These are phyloP conservation scores for Candida khao-thaluensis DNA, from an alignment of 805 yeast species.

Conservation along the genomic window DNA sequence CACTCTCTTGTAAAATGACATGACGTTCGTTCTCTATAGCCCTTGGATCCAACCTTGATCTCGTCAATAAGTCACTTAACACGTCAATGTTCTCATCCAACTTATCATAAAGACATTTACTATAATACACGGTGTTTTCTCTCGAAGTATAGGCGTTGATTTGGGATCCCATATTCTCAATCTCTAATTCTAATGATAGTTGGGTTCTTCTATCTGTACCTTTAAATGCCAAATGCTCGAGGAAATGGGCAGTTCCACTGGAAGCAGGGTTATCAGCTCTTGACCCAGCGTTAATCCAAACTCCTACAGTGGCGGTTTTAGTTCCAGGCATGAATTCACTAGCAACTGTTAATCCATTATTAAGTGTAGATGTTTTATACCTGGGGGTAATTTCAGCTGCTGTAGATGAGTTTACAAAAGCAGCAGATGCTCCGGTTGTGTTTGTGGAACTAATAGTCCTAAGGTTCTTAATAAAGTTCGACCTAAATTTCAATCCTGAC, in stretches of 20 bases:
- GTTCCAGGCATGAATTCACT: slow-evolving; percentile 84
- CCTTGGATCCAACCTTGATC: slow-evolving; percentile 72
- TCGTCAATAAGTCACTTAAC: slow-evolving; percentile 83
- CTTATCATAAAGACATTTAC: slow-evolving; percentile 78
- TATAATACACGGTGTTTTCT: slow-evolving; percentile 95
- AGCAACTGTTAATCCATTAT: slow-evolving; percentile 95
- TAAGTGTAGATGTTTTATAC: slow-evolving; percentile 63
- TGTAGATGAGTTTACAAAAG: not conserved
- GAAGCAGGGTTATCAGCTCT: slow-evolving; percentile 88
- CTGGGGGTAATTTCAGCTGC: slow-evolving; percentile 20
- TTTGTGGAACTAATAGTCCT: not conserved
- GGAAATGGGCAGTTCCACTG: slow-evolving; percentile 93
- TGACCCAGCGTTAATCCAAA: slow-evolving; percentile 98
- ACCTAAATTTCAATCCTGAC: not conserved
- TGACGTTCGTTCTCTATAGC: slow-evolving; percentile 96
- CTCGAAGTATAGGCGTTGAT: slow-evolving; percentile 98
- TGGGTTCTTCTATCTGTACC: slow-evolving; percentile 86
- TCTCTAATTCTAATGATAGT: slow-evolving; percentile 81
- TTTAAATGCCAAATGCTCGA: slow-evolving; percentile 95
- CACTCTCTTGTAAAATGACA: slow-evolving; percentile 93
- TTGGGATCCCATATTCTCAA: slow-evolving; percentile 95
- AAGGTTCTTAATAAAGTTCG: not conserved
- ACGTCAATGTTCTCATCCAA: slow-evolving; percentile 86
- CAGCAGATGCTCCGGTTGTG: not conserved
- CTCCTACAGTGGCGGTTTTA: slow-evolving; percentile 94